Evolutionary conservation across 2,329 filamentous ascomycete species (phyloP), one percentile per base, ranked within the genome.

Genomic region (Geoglossum cookeanum): DNA sequence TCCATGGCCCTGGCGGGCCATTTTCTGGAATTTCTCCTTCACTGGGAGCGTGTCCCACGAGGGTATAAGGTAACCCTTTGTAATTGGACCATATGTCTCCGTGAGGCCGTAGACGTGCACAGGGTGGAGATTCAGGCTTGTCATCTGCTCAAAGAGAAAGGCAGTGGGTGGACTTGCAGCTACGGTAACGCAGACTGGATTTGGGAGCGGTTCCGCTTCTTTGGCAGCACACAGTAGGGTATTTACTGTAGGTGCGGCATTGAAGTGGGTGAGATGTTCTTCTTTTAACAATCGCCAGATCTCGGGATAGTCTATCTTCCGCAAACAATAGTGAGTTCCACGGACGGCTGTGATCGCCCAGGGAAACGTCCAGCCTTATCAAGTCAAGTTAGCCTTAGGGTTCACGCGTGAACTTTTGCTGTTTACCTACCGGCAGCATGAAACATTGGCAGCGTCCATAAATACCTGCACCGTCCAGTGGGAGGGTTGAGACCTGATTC

Each of bases 31-130:
- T 68, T 85, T 89, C 60, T 96, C 87, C 32, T 85, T 80, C 3
- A 73, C 62, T 0, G 85, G 78, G 0, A 96, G 74, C 0, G 68
- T 65, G n/a, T 92, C 81, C 92, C 92, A 98, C 33, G 78, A 75
- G 0, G 89, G 87, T 71, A 97, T 78, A 58, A 84, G 76, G 65
- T 98, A 98, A 8, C 90, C 88, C 68, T 94, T 95, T 1, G 90
- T 97, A 59, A 96, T 91, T 8, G 92, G 92, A 0, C 92, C 92
- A 65, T 97, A 97, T 0, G 91, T 97, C 72, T 97, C 83, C 1
- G 81, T 84, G 64, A 84, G 66, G 44, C 92, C 92, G 68, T 98
- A 98, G 6, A 94, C 89, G 67, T 98, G 92, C 0, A 96, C 87
- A 0, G 92, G 92, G 27, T 84, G 78, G 6, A 98, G 77, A 66